These are phyloP conservation scores for Blastocystis sp. DNA, from an alignment of 352 stramenopile genomes.

Conservation along the genomic window DNA sequence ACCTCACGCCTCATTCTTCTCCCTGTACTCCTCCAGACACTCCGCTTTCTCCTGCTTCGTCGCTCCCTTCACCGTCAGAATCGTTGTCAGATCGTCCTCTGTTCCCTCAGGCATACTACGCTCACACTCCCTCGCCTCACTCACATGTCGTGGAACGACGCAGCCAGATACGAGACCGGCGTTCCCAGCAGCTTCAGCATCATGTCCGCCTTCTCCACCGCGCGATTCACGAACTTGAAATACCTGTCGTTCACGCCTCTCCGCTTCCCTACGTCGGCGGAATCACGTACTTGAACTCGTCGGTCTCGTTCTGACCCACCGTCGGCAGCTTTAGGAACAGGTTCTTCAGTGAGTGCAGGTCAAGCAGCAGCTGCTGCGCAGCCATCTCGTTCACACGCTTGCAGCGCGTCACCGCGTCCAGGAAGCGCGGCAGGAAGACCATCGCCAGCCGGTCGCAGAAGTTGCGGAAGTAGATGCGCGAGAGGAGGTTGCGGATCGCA, in stretches of 20 bases:
- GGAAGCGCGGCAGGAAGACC: conserved; percentile 70
- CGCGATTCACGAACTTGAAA: conserved; percentile 82
- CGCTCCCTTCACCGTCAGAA: conserved; percentile 15
- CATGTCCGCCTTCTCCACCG: conserved; percentile 72
- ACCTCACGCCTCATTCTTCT: neutral
- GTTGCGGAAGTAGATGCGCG: conserved; percentile 82
- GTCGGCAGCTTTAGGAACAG: conserved; percentile 84
- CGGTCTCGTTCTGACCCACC: conserved; percentile 66
- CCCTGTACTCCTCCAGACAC: conserved; percentile 19
- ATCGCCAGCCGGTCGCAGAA: conserved; percentile 94
- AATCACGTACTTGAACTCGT: conserved; percentile 58
- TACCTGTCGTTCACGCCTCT: conserved; percentile 68
- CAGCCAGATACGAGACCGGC: conserved; percentile 79
- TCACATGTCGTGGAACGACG: conserved; percentile 78
- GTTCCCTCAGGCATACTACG: conserved; percentile 1
- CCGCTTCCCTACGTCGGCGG: neutral
- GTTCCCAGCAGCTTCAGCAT: conserved; percentile 92
- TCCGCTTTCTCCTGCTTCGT: conserved; percentile 25
- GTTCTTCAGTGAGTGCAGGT: conserved; percentile 91
- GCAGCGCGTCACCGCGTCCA: conserved; percentile 28
- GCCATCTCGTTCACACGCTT: conserved; percentile 82
- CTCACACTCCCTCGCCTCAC: conserved; percentile 61
- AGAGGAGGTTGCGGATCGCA: conserved; percentile 76
- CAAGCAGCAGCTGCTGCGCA: conserved; percentile 93
- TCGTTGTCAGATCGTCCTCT: conserved; percentile 10